phyloP scores from a whole-genome alignment of 345 rosid species.

The Eucalyptus erythrocorys region DNA sequence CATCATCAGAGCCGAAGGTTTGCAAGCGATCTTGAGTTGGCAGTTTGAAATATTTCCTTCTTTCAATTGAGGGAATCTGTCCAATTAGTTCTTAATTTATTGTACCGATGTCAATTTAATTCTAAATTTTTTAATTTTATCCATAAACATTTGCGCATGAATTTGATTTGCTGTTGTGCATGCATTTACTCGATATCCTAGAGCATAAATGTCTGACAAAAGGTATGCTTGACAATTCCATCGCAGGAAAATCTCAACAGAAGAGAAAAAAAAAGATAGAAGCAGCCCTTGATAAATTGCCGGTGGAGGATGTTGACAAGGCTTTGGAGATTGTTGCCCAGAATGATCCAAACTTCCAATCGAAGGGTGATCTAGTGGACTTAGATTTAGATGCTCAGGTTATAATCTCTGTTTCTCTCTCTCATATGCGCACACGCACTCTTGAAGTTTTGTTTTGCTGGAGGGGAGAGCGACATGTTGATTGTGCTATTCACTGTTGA shows the following conservation, averaged over 20 bases:
- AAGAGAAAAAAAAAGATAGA: slow-evolving; percentile 65
- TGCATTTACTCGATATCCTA: neutral
- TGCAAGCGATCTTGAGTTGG: neutral
- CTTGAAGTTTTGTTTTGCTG: neutral
- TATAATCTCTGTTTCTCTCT: neutral
- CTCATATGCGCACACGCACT: neutral
- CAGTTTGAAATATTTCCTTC: neutral
- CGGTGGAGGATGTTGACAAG: slow-evolving; percentile 59
- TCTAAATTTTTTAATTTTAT: neutral
- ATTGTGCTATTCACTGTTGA: neutral
- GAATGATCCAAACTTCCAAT: slow-evolving; percentile 42
- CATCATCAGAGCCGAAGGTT: neutral
- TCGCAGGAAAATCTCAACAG: slow-evolving; percentile 50
- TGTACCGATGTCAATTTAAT: neutral
- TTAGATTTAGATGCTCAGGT: slow-evolving; percentile 81
- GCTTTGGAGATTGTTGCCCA: slow-evolving; percentile 72
- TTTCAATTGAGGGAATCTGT: neutral
- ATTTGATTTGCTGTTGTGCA: neutral
- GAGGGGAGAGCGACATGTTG: neutral
- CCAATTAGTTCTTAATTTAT: neutral
- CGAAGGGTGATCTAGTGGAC: slow-evolving; percentile 52
- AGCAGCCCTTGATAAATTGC: slow-evolving; percentile 37
- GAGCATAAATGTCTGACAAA: neutral
- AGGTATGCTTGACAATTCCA: neutral
- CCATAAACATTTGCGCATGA: neutral